Conservation (phyloP, 1,284 basidiomycete species). For the Ganoderma leucocontextum region DNA sequence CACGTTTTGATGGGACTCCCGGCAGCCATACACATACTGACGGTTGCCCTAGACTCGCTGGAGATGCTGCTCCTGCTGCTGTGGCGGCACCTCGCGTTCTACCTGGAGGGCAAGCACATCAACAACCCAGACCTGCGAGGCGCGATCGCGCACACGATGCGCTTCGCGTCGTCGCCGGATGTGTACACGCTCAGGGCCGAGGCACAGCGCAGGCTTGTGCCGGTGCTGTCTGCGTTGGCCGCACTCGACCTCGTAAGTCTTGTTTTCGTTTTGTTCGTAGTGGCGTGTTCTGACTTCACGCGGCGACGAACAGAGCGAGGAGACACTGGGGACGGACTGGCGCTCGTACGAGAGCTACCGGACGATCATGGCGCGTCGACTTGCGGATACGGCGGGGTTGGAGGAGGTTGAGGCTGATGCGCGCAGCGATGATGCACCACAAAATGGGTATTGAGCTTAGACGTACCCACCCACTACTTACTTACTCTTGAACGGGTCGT, state of each 20-base stretch:
- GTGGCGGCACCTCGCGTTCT: constrained; percentile 85
- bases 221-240: constrained; percentile 58
- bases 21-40: constrained; percentile 16
- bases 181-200: constrained; percentile 61
- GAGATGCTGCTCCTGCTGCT: constrained; percentile 88
- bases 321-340: constrained; percentile 51
- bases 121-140: constrained; percentile 48
- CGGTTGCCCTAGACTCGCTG: constrained; percentile 61
- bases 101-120: constrained; percentile 52
- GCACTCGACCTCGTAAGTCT: constrained; percentile 58
- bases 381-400: constrained; percentile 67
- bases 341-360: constrained; percentile 69
- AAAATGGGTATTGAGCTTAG: constrained; percentile 31
- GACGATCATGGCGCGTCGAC: constrained; percentile 72
- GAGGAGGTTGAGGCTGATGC: constrained; percentile 43
- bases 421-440: constrained; percentile 34
- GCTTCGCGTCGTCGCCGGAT: constrained; percentile 62
- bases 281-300: background rate
- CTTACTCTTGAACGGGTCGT: background rate
- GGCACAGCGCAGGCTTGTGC: constrained; percentile 58
- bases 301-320: constrained; percentile 30
- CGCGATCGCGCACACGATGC: constrained; percentile 59
- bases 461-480: background rate
- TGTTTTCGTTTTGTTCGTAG: background rate
- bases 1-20: background rate